Percentiles rank a stretch among this genome's conserved stretches.
These are phyloP conservation scores for Mycena leptocephala DNA, from an alignment of 768 basidiomycete genomes.

Conservation along the genomic window DNA sequence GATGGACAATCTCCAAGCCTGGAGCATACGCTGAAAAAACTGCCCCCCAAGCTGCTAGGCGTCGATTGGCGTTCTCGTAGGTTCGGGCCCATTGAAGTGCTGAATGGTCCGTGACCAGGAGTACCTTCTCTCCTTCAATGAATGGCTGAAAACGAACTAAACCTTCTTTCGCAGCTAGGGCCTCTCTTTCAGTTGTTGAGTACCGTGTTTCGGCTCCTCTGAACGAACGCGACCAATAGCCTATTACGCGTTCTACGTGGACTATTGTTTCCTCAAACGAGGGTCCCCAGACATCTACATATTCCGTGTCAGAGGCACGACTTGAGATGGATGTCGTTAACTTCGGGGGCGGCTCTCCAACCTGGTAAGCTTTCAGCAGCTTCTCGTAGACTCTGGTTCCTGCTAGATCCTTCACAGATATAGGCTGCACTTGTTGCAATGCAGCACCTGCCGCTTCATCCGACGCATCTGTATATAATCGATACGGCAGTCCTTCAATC, in stretches of 20 bases:
- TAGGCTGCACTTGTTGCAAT: neutral
- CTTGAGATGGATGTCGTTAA: neutral
- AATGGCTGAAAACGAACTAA: too few species aligned
- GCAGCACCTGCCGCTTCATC: neutral
- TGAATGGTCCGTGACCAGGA: too few species aligned
- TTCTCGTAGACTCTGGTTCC: neutral
- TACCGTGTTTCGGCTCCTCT: too few species aligned
- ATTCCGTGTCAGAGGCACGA: neutral
- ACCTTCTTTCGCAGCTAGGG: too few species aligned
- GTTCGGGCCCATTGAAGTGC: neutral
- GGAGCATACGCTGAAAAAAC: neutral
- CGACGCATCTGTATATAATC: neutral
- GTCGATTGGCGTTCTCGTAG: neutral
- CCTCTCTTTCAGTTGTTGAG: too few species aligned
- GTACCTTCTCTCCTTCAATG: too few species aligned
- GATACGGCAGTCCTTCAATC: neutral
- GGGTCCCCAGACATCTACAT: neutral
- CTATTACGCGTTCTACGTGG: too few species aligned
- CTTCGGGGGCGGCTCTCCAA: neutral
- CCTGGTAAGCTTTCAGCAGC: neutral
- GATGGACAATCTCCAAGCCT: neutral
- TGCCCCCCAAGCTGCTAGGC: neutral
- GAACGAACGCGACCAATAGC: too few species aligned
- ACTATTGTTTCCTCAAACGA: neutral
- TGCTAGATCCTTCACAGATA: neutral